Evolutionary conservation across 2,329 filamentous ascomycete genomes (phyloP), one percentile per base, ranked within the genome.

Genomic region (Aspergillus brasiliensis): DNA sequence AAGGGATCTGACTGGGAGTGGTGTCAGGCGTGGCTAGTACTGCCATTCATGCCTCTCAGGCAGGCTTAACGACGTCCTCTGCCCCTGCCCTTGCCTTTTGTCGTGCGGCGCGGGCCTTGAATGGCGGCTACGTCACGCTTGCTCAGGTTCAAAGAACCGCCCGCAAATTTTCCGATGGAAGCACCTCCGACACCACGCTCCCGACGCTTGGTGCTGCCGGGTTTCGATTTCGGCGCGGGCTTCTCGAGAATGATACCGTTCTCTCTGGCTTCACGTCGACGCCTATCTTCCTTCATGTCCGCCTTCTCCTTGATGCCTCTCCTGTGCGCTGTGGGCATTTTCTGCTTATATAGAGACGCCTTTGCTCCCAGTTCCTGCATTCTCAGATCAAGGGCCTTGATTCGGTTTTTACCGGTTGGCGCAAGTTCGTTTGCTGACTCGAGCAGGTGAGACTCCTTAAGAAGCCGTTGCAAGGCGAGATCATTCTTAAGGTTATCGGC

Each of bases 371-470:
- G 83, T 10, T 89, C 84, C 73, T 91, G 90, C 51, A 98, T 81
- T 60, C 94, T 90, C 65, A 97, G 79, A 75, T 98, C 94, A 5
- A 90, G 86, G 0, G 93, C 91, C 75, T 91, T 91, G 66, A 91
- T 87, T 31, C 93, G 86, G 68, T 90, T 89, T 68, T 87, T 88
- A 56, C 93, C 93, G 21, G 84, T 81, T 17, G 83, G 81, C 47
- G 84, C 82, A 3, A 83, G 80, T 57, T 82, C 80, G 27, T 81
- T 79, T 13, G 83, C 81, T 0, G 84, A 80, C 51, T 87, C 84
- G 59, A 98, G 87, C 62, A 98, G 88, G 77, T 97, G 92, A 0
- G 93, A 97, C 82, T 99, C 95, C 67, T 89, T 85, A 59, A 99
- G 86, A 42, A 99, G 87, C 49, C 92, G 89, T 75, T 97, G 94